Evolutionary conservation across 768 basidiomycete genomes (phyloP).

Genomic region (Hygrocybe punicea): DNA sequence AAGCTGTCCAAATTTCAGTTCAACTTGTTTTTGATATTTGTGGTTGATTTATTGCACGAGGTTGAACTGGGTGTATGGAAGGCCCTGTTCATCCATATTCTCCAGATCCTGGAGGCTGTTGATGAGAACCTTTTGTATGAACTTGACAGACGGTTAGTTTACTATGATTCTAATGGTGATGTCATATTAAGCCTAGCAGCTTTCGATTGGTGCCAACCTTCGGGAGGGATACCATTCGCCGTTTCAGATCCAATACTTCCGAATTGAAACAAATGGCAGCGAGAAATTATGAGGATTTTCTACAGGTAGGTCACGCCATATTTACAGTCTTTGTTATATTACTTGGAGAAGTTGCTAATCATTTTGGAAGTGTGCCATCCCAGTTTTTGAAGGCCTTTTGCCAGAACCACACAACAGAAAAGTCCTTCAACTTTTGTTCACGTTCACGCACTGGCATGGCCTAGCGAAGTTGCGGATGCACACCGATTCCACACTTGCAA

Average conservation of each 20-base stretch:
- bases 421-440: conserved; percentile 29
- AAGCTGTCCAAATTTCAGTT: conserved; percentile 6
- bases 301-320: conserved; percentile 19
- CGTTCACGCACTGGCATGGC: conserved; percentile 33
- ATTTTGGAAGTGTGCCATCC: conserved; percentile 28
- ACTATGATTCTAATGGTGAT: background rate
- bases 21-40: conserved; percentile 20
- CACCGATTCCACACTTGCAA: conserved; percentile 28
- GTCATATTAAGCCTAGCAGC: conserved; percentile 6
- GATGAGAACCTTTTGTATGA: conserved; percentile 5
- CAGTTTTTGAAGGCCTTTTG: conserved; percentile 33
- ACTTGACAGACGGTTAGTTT: conserved; percentile 17
- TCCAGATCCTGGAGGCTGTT: conserved; percentile 22
- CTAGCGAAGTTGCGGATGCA: conserved; percentile 39
- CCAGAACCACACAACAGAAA: conserved; percentile 18
- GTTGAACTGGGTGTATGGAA: conserved; percentile 32
- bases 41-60: conserved; percentile 29
- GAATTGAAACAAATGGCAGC: conserved; percentile 28
- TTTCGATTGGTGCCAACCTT: conserved; percentile 18
- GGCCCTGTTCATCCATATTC: conserved; percentile 24
- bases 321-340: background rate
- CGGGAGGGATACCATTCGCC: conserved; percentile 21
- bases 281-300: conserved; percentile 31
- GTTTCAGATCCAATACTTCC: conserved; percentile 24
- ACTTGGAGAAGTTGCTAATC: background rate